Percentiles rank a stretch among this genome's conserved stretches.
These are phyloP conservation scores for Fusarium xyrophilum DNA, from an alignment of 2,329 filamentous ascomycete genomes.

Conservation along the genomic window DNA sequence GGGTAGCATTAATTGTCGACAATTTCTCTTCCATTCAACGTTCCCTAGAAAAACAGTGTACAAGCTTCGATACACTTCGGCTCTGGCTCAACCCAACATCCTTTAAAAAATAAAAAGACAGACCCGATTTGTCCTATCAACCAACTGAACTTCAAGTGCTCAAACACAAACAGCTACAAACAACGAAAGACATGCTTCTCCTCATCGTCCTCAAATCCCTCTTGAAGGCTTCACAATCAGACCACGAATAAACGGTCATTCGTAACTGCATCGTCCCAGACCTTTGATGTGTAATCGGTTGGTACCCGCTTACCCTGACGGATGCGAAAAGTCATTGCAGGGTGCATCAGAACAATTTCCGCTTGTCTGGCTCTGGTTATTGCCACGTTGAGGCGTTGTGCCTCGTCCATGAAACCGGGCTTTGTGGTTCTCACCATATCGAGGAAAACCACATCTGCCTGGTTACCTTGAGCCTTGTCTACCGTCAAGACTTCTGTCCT, in stretches of 20 bases:
- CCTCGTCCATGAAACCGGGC: slow-evolving; percentile 53
- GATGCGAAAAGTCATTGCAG: slow-evolving; percentile 42
- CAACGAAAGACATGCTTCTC: background rate
- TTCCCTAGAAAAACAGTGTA: background rate
- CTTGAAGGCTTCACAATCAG: background rate
- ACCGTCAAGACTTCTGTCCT: slow-evolving; percentile 53
- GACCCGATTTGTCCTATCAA: slow-evolving; percentile 15
- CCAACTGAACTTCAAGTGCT: slow-evolving; percentile 4
- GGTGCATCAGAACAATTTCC: slow-evolving; percentile 56
- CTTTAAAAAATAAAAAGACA: background rate
- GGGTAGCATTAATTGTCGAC: background rate
- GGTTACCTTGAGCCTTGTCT: slow-evolving; percentile 55
- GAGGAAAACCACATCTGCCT: slow-evolving; percentile 57
- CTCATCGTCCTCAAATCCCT: background rate
- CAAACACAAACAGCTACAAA: slow-evolving; percentile 2
- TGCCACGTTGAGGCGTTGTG: slow-evolving; percentile 54
- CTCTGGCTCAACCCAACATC: background rate
- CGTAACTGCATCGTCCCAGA: slow-evolving; percentile 44
- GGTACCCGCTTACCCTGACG: slow-evolving; percentile 12
- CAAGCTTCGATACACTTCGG: background rate
- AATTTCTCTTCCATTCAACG: slow-evolving; percentile 4
- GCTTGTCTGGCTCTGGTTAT: slow-evolving; percentile 54
- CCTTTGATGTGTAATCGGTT: slow-evolving; percentile 38
- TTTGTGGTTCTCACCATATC: slow-evolving; percentile 53
- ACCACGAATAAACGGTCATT: slow-evolving; percentile 36